Conservation (phyloP, 345 rosid species). For the Clausena lansium region DNA sequence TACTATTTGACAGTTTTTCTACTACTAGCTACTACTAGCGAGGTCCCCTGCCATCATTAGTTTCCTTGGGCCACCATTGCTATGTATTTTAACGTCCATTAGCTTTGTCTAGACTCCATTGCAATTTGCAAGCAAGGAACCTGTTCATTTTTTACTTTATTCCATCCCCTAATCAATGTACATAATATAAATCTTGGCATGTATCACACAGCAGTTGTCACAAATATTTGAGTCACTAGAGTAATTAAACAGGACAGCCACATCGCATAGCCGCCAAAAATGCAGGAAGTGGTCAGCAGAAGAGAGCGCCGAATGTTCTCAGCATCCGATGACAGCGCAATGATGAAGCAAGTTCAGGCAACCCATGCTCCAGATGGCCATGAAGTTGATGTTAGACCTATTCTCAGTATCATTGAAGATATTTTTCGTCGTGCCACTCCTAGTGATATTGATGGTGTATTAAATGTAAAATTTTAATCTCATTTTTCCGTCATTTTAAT, state of each 20-base stretch:
- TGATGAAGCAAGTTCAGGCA: conserved; percentile 43
- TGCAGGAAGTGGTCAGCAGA: conserved; percentile 8
- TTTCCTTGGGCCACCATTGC: background rate
- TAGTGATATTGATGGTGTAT: conserved; percentile 22
- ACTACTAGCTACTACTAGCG: background rate
- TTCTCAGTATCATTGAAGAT: conserved; percentile 36
- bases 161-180: conserved; percentile 15
- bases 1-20: background rate
- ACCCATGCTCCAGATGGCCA: conserved; percentile 55
- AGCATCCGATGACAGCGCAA: conserved; percentile 30
- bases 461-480: conserved; percentile 24
- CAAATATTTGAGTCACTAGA: background rate
- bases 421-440: conserved; percentile 36
- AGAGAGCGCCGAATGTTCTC: conserved; percentile 29
- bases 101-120: conserved; percentile 13
- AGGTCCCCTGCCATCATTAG: background rate
- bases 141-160: conserved; percentile 1
- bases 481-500: background rate
- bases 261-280: background rate
- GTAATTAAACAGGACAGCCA: background rate
- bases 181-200: background rate
- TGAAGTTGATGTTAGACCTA: conserved; percentile 31
- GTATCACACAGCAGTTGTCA: background rate
- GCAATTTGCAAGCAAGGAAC: conserved; percentile 29
- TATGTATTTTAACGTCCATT: background rate